Evolutionary conservation across 805 yeast species (phyloP).

Genomic region (Ogataea sp.): DNA sequence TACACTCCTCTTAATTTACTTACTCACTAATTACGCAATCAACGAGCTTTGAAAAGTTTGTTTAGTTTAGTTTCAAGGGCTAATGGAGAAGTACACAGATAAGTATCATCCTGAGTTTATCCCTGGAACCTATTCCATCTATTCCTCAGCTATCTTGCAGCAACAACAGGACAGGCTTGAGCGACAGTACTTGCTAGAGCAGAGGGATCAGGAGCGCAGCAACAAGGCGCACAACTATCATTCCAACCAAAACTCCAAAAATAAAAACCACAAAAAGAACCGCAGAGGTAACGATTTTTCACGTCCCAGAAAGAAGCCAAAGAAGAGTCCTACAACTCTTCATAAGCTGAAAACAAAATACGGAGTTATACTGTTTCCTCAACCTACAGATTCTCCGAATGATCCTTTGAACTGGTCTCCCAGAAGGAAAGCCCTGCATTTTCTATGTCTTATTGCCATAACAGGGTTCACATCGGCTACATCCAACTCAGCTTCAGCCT

Average conservation of each 20-base stretch:
- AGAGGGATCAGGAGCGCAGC: not conserved
- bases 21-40: too few species aligned
- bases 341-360: conserved; percentile 21
- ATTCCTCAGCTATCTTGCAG: conserved; percentile 28
- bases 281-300: not conserved
- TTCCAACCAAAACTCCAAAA: conserved; percentile 12
- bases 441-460: conserved; percentile 29
- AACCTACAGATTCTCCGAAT: conserved; percentile 41
- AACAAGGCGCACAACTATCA: conserved; percentile 1
- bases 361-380: conserved; percentile 35
- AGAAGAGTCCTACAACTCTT: not conserved
- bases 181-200: not conserved
- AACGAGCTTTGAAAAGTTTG: too few species aligned
- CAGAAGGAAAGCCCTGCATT: conserved; percentile 29
- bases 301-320: too few species aligned
- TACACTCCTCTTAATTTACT: too few species aligned
- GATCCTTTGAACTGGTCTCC: conserved; percentile 45
- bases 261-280: not conserved
- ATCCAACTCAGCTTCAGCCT: conserved; percentile 41
- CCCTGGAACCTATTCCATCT: conserved; percentile 51
- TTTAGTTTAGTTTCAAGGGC: too few species aligned
- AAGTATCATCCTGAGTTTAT: conserved; percentile 32
- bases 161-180: conserved; percentile 3
- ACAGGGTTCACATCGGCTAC: conserved; percentile 43
- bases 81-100: conserved; percentile 29